These are phyloP conservation scores for Hippophae rhamnoides DNA, from an alignment of 306 rosid genomes.

Conservation along the genomic window DNA sequence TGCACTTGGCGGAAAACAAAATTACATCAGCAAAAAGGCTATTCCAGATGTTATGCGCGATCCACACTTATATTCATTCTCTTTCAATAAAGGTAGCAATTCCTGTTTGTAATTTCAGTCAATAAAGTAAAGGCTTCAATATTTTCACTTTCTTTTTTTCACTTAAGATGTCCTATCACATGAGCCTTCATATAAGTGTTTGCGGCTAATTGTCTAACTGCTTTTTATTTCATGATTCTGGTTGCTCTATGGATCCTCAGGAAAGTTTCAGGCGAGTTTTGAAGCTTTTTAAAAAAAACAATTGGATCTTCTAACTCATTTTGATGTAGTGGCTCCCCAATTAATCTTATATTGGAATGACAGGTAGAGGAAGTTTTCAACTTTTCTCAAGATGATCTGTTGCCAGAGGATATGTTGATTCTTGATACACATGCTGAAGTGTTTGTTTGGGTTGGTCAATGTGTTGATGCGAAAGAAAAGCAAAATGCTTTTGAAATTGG, in stretches of 20 bases:
- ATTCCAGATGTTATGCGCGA: constrained; percentile 61
- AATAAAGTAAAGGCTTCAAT: neutral
- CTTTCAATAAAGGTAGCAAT: constrained; percentile 60
- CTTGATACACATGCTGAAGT: constrained; percentile 98
- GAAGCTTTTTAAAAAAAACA: neutral
- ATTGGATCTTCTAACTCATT: constrained; percentile 12
- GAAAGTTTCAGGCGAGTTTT: constrained; percentile 85
- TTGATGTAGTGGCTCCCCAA: constrained; percentile 17
- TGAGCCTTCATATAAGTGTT: constrained; percentile 13
- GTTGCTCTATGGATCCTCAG: constrained; percentile 48
- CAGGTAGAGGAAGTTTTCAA: constrained; percentile 87
- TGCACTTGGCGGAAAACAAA: constrained; percentile 93
- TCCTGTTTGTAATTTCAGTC: neutral
- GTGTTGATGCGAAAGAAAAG: constrained; percentile 78
- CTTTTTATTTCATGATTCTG: constrained; percentile 18
- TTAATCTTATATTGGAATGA: constrained; percentile 18
- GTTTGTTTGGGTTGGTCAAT: constrained; percentile 92
- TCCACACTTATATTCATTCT: constrained; percentile 79
- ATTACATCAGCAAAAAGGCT: constrained; percentile 57
- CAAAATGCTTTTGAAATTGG: constrained; percentile 76
- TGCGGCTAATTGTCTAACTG: constrained; percentile 33
- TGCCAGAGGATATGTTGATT: constrained; percentile 85
- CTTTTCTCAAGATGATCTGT: constrained; percentile 89
- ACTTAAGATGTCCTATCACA: neutral
- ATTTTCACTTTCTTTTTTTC: neutral